phyloP scores from a whole-genome alignment of 495 filamentous ascomycete species.

The Hypoxylon lienhwacheense region DNA sequence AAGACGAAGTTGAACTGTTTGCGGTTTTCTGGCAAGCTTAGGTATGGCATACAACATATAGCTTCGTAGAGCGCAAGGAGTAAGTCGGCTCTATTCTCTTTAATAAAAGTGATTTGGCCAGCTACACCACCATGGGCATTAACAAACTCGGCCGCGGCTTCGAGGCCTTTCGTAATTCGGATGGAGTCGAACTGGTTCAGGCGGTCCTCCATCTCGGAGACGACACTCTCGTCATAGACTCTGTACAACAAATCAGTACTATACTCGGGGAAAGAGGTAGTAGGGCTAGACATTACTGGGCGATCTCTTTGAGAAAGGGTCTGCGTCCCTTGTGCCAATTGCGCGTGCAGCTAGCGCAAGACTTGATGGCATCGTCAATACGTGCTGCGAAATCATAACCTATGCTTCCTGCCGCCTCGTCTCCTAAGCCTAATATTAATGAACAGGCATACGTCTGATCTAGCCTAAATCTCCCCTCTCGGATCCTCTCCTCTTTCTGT shows the following conservation, averaged over 20 bases:
- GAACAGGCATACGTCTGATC: conserved; percentile 63
- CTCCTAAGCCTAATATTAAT: conserved; percentile 66
- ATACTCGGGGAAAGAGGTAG: conserved; percentile 32
- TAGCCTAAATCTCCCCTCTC: conserved; percentile 55
- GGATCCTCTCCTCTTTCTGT: conserved; percentile 47
- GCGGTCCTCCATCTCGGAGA: conserved; percentile 43
- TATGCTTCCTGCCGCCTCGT: conserved; percentile 61
- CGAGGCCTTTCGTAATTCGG: conserved; percentile 43
- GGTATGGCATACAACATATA: conserved; percentile 54
- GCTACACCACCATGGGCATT: conserved; percentile 41
- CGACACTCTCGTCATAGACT: conserved; percentile 36
- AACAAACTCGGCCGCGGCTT: conserved; percentile 43
- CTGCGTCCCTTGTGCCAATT: conserved; percentile 76
- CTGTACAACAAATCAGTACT: conserved; percentile 41
- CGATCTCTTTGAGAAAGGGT: conserved; percentile 62
- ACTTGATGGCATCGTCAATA: conserved; percentile 54
- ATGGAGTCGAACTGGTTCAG: conserved; percentile 50
- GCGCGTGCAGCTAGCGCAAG: conserved; percentile 77
- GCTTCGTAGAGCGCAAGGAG: conserved; percentile 57
- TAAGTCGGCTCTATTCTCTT: conserved; percentile 40
- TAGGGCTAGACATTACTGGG: conserved; percentile 43
- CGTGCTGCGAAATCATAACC: conserved; percentile 60
- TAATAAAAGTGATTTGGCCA: conserved; percentile 38
- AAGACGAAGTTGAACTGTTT: conserved; percentile 76
- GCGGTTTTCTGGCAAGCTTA: conserved; percentile 43